Evolutionary conservation across 2,329 filamentous ascomycete species (phyloP).

Genomic region (Aspergillus tamarii): DNA sequence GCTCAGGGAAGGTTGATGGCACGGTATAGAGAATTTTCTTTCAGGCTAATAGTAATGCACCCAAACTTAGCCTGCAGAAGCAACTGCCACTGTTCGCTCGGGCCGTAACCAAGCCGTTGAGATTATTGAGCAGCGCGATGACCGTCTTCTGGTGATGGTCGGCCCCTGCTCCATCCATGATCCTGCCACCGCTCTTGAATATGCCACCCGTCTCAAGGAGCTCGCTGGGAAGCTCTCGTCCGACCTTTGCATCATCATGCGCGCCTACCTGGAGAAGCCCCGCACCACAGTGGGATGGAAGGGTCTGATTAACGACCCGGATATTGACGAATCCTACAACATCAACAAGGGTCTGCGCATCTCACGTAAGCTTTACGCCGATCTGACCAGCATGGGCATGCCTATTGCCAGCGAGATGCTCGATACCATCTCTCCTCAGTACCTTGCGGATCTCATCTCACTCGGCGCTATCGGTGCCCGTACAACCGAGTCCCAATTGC

Average conservation of each 20-base stretch:
- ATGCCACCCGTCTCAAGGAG: conserved; percentile 76
- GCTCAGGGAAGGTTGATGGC: background rate
- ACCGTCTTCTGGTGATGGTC: conserved; percentile 90
- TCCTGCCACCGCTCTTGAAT: conserved; percentile 83
- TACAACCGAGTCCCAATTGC: conserved; percentile 94
- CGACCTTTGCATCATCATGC: conserved; percentile 93
- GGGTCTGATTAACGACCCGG: conserved; percentile 97
- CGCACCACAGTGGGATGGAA: conserved; percentile 99
- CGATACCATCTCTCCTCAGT: conserved; percentile 97
- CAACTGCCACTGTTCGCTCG: conserved; percentile 47
- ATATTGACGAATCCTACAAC: conserved; percentile 95
- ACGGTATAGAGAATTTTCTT: background rate
- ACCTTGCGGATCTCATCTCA: conserved; percentile 92
- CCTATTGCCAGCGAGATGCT: conserved; percentile 98
- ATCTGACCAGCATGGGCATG: conserved; percentile 84
- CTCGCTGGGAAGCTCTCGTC: conserved; percentile 77
- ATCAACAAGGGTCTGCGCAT: conserved; percentile 98
- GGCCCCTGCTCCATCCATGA: conserved; percentile 98
- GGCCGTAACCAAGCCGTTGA: conserved; percentile 62
- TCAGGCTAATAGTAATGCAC: background rate
- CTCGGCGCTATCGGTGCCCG: conserved; percentile 94
- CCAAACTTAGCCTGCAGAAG: conserved; percentile 37
- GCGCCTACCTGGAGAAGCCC: conserved; percentile 98
- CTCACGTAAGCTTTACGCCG: conserved; percentile 89
- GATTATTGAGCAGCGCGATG: conserved; percentile 74